phyloP scores from a whole-genome alignment of 495 filamentous ascomycete genomes.

The Tuber calosporum region DNA sequence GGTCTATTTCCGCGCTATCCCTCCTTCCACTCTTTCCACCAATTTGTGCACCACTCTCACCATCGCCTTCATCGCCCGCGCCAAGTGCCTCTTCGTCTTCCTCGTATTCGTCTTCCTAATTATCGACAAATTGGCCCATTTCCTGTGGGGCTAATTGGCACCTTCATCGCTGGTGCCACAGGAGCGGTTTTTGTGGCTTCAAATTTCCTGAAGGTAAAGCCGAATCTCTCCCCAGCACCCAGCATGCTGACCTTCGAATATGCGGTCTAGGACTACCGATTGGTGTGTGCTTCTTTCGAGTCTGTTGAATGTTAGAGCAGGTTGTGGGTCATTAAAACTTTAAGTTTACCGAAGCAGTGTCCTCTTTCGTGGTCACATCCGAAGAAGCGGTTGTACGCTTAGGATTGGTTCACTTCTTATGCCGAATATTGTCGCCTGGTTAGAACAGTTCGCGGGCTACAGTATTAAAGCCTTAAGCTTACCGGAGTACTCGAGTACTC shows the following conservation, averaged over 20 bases:
- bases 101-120: conserved; percentile 94
- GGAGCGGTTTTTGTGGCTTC: conserved; percentile 45
- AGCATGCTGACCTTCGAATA: too few species aligned
- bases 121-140: conserved; percentile 87
- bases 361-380: too few species aligned
- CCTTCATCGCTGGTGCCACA: conserved; percentile 20
- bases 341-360: not conserved
- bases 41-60: conserved; percentile 65
- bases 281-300: too few species aligned
- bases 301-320: too few species aligned
- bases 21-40: conserved; percentile 44
- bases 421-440: too few species aligned
- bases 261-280: too few species aligned
- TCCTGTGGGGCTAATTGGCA: conserved; percentile 44
- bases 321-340: not conserved
- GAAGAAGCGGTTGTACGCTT: too few species aligned
- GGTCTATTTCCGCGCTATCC: conserved; percentile 86
- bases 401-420: too few species aligned
- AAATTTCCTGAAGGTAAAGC: too few species aligned
- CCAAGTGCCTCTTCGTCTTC: conserved; percentile 93
- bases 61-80: conserved; percentile 69
- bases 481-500: not conserved
- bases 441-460: too few species aligned
- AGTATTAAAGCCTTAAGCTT: not conserved
- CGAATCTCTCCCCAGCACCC: too few species aligned